phyloP scores from a whole-genome alignment of 306 rosid species.

The Sophora flavescens region DNA sequence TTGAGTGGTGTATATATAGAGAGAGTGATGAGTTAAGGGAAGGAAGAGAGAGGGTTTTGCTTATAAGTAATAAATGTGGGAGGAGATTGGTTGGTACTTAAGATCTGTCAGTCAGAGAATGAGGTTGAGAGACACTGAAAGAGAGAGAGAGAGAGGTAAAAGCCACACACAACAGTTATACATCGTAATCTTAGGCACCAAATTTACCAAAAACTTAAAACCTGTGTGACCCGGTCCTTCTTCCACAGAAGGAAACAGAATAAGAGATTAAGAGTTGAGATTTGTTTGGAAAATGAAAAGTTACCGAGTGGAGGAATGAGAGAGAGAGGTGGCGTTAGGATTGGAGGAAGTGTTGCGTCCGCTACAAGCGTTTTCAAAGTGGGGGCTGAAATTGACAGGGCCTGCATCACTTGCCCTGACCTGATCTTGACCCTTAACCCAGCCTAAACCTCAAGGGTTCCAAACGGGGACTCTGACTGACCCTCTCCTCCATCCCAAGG shows the following conservation, averaged over 20 bases:
- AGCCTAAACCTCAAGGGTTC: background rate
- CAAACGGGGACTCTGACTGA: background rate
- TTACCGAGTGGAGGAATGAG: conserved; percentile 36
- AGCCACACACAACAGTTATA: conserved; percentile 57
- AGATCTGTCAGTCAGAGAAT: conserved; percentile 53
- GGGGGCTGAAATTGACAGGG: conserved; percentile 66
- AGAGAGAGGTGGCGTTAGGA: conserved; percentile 38
- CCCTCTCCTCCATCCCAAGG: conserved; percentile 22
- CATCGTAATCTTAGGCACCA: conserved; percentile 79
- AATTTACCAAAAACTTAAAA: conserved; percentile 66
- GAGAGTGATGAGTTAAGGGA: conserved; percentile 20
- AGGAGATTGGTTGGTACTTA: conserved; percentile 57
- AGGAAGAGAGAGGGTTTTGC: background rate
- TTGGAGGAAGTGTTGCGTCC: conserved; percentile 59
- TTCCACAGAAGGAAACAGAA: conserved; percentile 59
- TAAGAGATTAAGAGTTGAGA: conserved; percentile 22
- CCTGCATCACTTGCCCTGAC: conserved; percentile 38
- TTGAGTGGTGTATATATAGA: conserved; percentile 55
- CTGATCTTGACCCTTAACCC: background rate
- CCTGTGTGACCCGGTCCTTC: conserved; percentile 53
- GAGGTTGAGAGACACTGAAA: conserved; percentile 32
- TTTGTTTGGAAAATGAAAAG: conserved; percentile 36
- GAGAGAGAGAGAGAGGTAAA: conserved; percentile 19
- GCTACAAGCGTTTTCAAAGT: conserved; percentile 59
- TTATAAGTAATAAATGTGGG: conserved; percentile 49